These are phyloP conservation scores for Penicillium manginii DNA, from an alignment of 495 filamentous ascomycete genomes.

Conservation along the genomic window DNA sequence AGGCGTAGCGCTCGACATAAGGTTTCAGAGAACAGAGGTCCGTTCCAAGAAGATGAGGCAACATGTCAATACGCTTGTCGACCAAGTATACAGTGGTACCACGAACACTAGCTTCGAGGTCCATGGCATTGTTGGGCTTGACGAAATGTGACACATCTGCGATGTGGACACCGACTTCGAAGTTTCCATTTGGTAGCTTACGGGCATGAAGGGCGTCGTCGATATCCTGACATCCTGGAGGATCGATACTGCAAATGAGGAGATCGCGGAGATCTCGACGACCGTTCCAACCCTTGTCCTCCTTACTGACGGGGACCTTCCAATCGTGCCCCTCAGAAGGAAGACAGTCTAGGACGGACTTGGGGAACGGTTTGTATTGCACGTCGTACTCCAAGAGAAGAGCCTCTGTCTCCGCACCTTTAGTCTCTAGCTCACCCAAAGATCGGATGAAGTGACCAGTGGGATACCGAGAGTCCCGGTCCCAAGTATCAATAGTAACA, in stretches of 20 bases:
- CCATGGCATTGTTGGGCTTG: slow-evolving; percentile 96
- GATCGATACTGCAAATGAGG: slow-evolving; percentile 95
- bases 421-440: slow-evolving; percentile 89
- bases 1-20: slow-evolving; percentile 95
- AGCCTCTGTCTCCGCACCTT: slow-evolving; percentile 95
- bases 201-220: slow-evolving; percentile 94
- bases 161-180: slow-evolving; percentile 97
- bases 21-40: slow-evolving; percentile 97
- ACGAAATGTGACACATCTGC: slow-evolving; percentile 98
- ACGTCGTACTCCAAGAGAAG: slow-evolving; percentile 94
- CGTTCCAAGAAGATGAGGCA: slow-evolving; percentile 92
- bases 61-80: slow-evolving; percentile 99
- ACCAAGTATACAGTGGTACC: slow-evolving; percentile 98
- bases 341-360: slow-evolving; percentile 89
- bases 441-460: slow-evolving; percentile 93
- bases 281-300: slow-evolving; percentile 83
- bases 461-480: slow-evolving; percentile 87
- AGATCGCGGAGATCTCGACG: slow-evolving; percentile 82
- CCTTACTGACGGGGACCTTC: slow-evolving; percentile 76
- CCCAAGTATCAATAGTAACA: slow-evolving; percentile 96
- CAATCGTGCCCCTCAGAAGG: slow-evolving; percentile 92
- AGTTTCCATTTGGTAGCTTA: slow-evolving; percentile 87
- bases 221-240: slow-evolving; percentile 94
- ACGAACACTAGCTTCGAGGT: slow-evolving; percentile 86
- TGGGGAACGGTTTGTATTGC: slow-evolving; percentile 96